Percentiles rank a stretch among this genome's conserved stretches.
phyloP scores from a whole-genome alignment of 345 rosid species.

The Citrus hindsii region DNA sequence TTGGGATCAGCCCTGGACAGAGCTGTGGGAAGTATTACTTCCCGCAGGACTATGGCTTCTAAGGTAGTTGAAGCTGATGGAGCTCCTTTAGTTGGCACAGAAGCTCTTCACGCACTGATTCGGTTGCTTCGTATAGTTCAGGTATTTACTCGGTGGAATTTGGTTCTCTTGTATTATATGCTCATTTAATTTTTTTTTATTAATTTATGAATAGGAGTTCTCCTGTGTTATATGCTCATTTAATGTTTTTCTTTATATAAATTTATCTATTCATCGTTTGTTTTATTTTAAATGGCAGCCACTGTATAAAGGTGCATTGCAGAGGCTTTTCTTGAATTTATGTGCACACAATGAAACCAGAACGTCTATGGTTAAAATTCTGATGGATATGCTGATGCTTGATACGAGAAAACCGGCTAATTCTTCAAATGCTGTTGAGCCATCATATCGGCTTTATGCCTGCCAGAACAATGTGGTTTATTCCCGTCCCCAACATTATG shows the following conservation, averaged over 20 bases:
- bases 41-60: conserved; percentile 61
- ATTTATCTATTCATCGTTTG: neutral
- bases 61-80: conserved; percentile 90
- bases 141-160: conserved; percentile 38
- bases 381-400: conserved; percentile 87
- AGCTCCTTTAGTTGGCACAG: conserved; percentile 76
- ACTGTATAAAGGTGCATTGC: conserved; percentile 83
- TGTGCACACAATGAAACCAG: conserved; percentile 91
- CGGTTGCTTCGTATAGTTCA: conserved; percentile 90
- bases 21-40: conserved; percentile 47
- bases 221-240: neutral
- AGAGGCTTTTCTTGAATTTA: conserved; percentile 86
- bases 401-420: conserved; percentile 56
- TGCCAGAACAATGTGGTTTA: conserved; percentile 91
- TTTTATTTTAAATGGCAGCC: conserved; percentile 52
- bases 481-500: conserved; percentile 84
- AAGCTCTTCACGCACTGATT: conserved; percentile 82
- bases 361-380: conserved; percentile 61
- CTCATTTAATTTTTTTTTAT: neutral
- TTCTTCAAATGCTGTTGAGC: conserved; percentile 48
- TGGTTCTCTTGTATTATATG: neutral
- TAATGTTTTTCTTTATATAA: neutral
- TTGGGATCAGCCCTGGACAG: conserved; percentile 61
- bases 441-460: conserved; percentile 80
- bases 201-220: neutral